Percentiles rank a stretch among this genome's conserved stretches.
These are phyloP conservation scores for Leucoagaricus sp. DNA, from an alignment of 1,284 basidiomycete species.

Conservation along the genomic window DNA sequence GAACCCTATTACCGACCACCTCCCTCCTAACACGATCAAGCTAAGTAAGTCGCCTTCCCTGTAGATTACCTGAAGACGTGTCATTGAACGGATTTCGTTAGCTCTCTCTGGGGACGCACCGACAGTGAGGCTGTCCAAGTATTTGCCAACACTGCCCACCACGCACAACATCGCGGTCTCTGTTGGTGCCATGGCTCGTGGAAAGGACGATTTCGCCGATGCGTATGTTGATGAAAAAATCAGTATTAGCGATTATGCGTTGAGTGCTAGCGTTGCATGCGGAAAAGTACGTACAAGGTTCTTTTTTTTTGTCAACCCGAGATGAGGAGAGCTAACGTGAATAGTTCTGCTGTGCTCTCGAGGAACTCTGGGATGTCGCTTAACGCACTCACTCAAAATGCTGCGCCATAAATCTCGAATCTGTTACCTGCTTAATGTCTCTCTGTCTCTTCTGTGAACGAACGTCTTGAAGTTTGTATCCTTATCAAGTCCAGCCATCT, in stretches of 20 bases:
- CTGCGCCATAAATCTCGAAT: constrained; percentile 8
- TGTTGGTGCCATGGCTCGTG: constrained; percentile 97
- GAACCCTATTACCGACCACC: constrained; percentile 96
- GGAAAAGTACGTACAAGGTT: constrained; percentile 80
- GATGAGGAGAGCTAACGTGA: background rate
- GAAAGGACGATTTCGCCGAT: constrained; percentile 97
- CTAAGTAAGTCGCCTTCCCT: constrained; percentile 64
- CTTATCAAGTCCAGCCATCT: constrained; percentile 27
- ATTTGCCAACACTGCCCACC: constrained; percentile 71
- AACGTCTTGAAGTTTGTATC: too few relatives aligned
- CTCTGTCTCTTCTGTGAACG: background rate
- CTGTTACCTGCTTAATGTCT: constrained; percentile 6
- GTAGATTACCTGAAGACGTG: constrained; percentile 9
- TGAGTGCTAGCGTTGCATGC: constrained; percentile 95
- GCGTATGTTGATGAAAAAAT: constrained; percentile 97
- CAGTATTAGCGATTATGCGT: constrained; percentile 91
- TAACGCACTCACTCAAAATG: constrained; percentile 20
- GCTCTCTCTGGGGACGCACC: constrained; percentile 93
- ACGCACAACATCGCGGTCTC: constrained; percentile 94
- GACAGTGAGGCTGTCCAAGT: constrained; percentile 80
- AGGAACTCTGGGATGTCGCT: constrained; percentile 47
- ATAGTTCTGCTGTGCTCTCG: constrained; percentile 43
- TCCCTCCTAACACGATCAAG: constrained; percentile 95
- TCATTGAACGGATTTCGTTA: constrained; percentile 30
- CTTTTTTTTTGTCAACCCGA: background rate